Base-by-base conservation (phyloP, 352 stramenopile species). In the Globisporangium splendens region DNA sequence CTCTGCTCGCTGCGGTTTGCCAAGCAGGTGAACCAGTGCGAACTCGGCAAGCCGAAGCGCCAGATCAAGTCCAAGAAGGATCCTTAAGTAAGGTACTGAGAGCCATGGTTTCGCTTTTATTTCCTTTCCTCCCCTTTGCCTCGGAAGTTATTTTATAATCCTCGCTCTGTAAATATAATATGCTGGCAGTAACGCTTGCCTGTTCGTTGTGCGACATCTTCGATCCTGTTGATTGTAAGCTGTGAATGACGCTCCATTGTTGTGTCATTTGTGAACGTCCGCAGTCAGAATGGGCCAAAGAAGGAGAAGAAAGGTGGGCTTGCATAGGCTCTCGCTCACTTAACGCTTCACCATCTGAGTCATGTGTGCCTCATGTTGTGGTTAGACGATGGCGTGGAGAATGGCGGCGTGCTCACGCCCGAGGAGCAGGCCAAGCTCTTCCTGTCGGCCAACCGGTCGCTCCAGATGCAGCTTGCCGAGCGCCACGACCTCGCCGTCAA, bases 1-100 rank as follows among this genome's bases (percentile, higher is more conserved):
- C 73, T 99, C 8, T 99, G 97, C 70, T 99, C 96, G 46, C 74
- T 99, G 39, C 83, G 97, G 21, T 99, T 99, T 69, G 98, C 97
- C 1, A 79, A 91, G 57, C 80, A 96, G 68, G 96, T 98, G 13
- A 98, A 98, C 74, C 81, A 98, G 72, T 98, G 98, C 49, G 96
- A 99, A 66, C 73, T 99, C 6, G 97, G 96, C 43, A 98, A 98
- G 62, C 93, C 97, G 18, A 98, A 96, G 62, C 75, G 84, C 5
- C 84, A 91, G 66, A 88, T 93, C 65, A 93, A 90, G 61, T 85
- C 80, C n/a, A 87, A 77, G 71, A 79, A 80, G 55, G 75, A 83
- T 54, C 52, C 43, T 39, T 62, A 21, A 56, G 35, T 8, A 15
- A 56, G 50, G 24, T 46, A 13, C 17, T 17, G 33, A 56, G 17